Base-by-base conservation (phyloP, 2,329 filamentous ascomycete species). In the Calonectria pseudoturangicola region DNA sequence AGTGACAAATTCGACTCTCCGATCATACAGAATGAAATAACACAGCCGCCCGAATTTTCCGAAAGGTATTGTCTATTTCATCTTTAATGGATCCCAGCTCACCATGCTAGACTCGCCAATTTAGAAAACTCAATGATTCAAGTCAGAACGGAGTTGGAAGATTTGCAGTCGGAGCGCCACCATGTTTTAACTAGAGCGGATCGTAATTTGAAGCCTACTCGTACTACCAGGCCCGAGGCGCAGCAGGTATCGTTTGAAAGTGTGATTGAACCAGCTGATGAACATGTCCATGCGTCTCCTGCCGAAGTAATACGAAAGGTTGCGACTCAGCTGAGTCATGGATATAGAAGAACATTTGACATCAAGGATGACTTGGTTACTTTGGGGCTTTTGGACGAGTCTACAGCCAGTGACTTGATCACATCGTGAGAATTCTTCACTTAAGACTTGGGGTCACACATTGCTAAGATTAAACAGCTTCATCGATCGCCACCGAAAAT, bases 241-340 rank as follows among this genome's bases (percentile, higher is more conserved):
- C 54, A 18, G 8, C 21, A 15, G 10, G 25, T 8, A 18, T 10
- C 33, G 2, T 12, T 41, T 9, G 36, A 41, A 27, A 25, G 8
- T 16, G 16, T 1, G 27, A 25, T 27, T 2, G 54, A 41, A 41
- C 54, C 54, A n/a, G 7, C 33, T 4, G 54, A 60, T 41, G 33
- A 60, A 9, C 33, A 60, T 28, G 54, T 60, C 2, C 21, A 60
- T 41, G 54, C 12, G 9, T 60, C 54, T 8, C 54, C 54, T 3
- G 75, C 71, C 4, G 73, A 75, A 51, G 66, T 77, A 2, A 71
- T 77, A 4, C 56, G 75, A 50, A 68, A 60, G 3, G 75, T 77
- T 3, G 71, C 71, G 10, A 63, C 43, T 7, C 75, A 75, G 28
- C 64, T 77, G 1, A 70, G 45, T 18, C 68, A 74, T 1, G 71